phyloP scores from a whole-genome alignment of 371 early-diverging fungal species.

The Syncephalastrum sp. region DNA sequence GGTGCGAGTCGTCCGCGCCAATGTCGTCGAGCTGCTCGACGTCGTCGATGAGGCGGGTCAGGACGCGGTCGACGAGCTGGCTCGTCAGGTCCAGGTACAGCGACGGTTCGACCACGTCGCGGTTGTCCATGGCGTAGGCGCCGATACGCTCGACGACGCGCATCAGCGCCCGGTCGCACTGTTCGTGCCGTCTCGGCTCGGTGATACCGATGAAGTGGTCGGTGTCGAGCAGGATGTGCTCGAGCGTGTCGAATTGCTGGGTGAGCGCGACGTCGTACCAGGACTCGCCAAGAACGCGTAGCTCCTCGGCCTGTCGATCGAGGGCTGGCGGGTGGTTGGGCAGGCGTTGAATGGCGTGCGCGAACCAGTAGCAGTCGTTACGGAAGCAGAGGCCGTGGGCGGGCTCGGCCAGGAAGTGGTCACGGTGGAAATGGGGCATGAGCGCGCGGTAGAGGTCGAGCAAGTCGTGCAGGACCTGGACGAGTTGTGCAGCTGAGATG shows the following conservation, averaged over 20 bases:
- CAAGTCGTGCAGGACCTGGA: conserved; percentile 37
- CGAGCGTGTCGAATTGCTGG: conserved; percentile 27
- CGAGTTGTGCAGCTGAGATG: conserved; percentile 30
- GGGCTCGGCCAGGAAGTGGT: conserved; percentile 39
- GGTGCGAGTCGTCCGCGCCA: conserved; percentile 67
- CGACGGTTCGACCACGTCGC: conserved; percentile 16
- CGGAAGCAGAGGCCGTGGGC: conserved; percentile 61
- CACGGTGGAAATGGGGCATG: conserved; percentile 49
- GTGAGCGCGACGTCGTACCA: conserved; percentile 38
- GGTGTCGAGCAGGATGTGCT: conserved; percentile 28
- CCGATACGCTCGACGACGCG: conserved; percentile 49
- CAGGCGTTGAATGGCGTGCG: conserved; percentile 26
- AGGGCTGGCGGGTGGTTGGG: conserved; percentile 10
- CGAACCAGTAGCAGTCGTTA: conserved; percentile 73
- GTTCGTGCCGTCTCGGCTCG: conserved; percentile 38
- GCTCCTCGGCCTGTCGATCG: conserved; percentile 8
- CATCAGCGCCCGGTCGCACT: conserved; percentile 49
- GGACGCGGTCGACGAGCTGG: conserved; percentile 43
- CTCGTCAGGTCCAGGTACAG: conserved; percentile 41
- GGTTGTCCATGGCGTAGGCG: conserved; percentile 44
- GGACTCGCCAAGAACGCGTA: conserved; percentile 19
- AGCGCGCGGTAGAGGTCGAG: conserved; percentile 55
- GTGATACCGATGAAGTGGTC: conserved; percentile 56
- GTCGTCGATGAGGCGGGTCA: conserved; percentile 50
- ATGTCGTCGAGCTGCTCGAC: conserved; percentile 62